phyloP scores from a whole-genome alignment of 2,329 filamentous ascomycete species.

The Neobulgaria alba region DNA sequence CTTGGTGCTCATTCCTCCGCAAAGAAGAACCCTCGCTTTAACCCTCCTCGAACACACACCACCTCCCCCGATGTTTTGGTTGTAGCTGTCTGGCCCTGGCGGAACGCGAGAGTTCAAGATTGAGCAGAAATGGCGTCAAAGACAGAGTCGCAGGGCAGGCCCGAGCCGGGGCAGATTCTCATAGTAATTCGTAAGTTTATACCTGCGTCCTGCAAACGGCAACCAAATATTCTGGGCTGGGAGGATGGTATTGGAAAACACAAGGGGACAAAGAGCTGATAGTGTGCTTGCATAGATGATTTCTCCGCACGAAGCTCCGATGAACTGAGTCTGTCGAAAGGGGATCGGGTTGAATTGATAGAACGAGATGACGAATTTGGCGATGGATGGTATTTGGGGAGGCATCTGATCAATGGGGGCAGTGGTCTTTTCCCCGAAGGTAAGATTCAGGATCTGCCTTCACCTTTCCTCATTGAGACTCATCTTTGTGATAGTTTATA shows the following conservation, averaged over 20 bases:
- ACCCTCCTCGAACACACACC: not conserved
- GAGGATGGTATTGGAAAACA: conserved; percentile 2
- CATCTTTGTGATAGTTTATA: conserved; percentile 25
- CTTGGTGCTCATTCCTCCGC: too few relatives aligned
- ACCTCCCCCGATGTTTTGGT: conserved; percentile 17
- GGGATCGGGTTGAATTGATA: conserved; percentile 73
- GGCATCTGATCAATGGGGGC: conserved; percentile 63
- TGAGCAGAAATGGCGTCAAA: conserved; percentile 33
- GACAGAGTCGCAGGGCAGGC: conserved; percentile 31
- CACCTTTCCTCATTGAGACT: not conserved
- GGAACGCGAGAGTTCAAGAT: conserved; percentile 17
- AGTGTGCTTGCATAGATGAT: conserved; percentile 55
- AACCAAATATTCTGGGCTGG: too few relatives aligned
- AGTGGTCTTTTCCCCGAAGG: conserved; percentile 79
- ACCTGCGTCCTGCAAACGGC: too few relatives aligned
- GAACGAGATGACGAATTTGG: conserved; percentile 84
- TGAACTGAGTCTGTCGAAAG: conserved; percentile 81
- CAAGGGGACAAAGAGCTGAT: conserved; percentile 1
- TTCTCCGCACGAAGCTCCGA: conserved; percentile 87
- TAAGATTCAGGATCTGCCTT: conserved; percentile 27
- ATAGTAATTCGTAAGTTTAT: conserved; percentile 61
- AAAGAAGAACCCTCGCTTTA: not conserved
- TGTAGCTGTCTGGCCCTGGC: conserved; percentile 15
- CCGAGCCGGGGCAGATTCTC: conserved; percentile 57
- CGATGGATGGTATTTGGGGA: conserved; percentile 77